Evolutionary conservation across 495 filamentous ascomycete species (phyloP).

Genomic region (Geopyxis carbonaria): DNA sequence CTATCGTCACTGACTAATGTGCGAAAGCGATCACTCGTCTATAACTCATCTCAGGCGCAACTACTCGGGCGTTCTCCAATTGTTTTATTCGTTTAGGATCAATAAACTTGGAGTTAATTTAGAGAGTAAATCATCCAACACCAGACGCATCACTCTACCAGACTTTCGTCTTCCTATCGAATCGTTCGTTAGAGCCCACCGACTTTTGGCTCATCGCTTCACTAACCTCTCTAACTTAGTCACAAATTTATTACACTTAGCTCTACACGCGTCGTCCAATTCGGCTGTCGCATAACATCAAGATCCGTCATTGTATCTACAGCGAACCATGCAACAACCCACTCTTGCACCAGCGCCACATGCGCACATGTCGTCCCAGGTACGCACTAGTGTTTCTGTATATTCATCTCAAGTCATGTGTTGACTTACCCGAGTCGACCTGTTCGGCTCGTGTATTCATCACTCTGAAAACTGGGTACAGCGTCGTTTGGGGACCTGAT

Average conservation of each 20-base stretch:
- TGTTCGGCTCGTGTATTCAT: too few relatives aligned
- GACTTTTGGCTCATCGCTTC: too few relatives aligned
- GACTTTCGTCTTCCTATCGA: not conserved
- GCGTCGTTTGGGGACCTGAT: not conserved
- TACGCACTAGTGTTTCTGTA: slow-evolving; percentile 5
- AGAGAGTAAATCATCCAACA: not conserved
- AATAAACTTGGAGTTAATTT: not conserved
- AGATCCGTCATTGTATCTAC: not conserved
- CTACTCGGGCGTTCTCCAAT: too few relatives aligned
- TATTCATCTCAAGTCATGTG: not conserved
- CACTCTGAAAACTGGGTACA: too few relatives aligned
- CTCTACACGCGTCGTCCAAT: not conserved
- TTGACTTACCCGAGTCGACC: not conserved
- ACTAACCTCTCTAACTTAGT: too few relatives aligned
- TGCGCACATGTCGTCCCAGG: slow-evolving; percentile 20
- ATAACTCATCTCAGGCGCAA: too few relatives aligned
- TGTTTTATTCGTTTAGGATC: too few relatives aligned
- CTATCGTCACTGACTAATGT: slow-evolving; percentile 2
- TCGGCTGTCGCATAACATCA: not conserved
- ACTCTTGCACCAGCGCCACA: slow-evolving; percentile 25
- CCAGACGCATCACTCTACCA: not conserved
- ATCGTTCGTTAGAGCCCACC: not conserved
- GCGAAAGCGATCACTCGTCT: slow-evolving; percentile 5
- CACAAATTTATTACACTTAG: too few relatives aligned
- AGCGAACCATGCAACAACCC: slow-evolving; percentile 20